A percentile compares a stretch with the other conserved stretches of the same genome.
Conservation (phyloP, 2,329 filamentous ascomycete species). For the Fusarium liriodendri region DNA sequence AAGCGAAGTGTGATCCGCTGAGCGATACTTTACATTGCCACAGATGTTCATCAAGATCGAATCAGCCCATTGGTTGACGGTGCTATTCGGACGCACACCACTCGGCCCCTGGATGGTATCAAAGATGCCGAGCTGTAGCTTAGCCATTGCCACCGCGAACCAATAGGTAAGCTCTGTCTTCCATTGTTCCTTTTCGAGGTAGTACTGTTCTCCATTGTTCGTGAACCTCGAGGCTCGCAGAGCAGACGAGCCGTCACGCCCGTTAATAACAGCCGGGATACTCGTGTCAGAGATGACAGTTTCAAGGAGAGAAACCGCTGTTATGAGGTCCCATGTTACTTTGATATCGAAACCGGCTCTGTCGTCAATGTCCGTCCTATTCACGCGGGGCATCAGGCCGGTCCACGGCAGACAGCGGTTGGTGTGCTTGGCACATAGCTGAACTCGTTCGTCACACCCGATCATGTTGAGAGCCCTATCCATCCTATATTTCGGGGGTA, state of each 20-base stretch:
- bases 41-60: not conserved
- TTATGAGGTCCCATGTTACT: not conserved
- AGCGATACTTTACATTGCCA: not conserved
- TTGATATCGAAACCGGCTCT: not conserved
- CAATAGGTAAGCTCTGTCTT: not conserved
- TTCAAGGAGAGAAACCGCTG: not conserved
- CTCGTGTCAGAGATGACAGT: not conserved
- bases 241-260: not conserved
- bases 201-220: not conserved
- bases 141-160: not conserved
- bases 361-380: not conserved
- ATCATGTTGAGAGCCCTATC: not conserved
- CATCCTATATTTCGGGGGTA: not conserved
- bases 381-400: not conserved
- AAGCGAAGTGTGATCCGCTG: not conserved
- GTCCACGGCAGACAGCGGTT: not conserved
- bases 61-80: not conserved
- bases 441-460: not conserved
- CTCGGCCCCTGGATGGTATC: not conserved
- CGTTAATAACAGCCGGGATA: not conserved
- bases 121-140: not conserved
- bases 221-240: not conserved
- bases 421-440: not conserved
- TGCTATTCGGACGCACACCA: not conserved
- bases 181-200: not conserved